These are phyloP conservation scores for Sisymbrium altissimum DNA, from an alignment of 345 rosid species.

Conservation along the genomic window DNA sequence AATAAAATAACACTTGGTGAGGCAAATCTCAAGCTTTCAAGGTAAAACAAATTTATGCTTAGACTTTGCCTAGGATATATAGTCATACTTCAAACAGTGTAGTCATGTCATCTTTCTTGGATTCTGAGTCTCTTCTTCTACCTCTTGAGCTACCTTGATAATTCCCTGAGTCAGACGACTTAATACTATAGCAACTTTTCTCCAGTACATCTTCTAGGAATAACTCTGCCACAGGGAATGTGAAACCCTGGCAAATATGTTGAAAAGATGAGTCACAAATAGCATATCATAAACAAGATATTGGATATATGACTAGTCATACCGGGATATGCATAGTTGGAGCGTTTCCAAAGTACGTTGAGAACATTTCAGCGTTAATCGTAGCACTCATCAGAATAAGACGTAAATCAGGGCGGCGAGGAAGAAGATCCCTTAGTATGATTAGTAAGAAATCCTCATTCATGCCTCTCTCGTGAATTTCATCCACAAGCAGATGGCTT, in stretches of 20 bases:
- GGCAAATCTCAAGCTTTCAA: background rate
- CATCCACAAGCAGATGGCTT: conserved; percentile 95
- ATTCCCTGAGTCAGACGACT: conserved; percentile 58
- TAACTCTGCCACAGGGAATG: conserved; percentile 82
- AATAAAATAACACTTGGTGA: conserved; percentile 16
- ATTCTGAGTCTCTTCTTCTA: conserved; percentile 68
- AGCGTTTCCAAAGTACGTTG: conserved; percentile 73
- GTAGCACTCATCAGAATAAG: conserved; percentile 95
- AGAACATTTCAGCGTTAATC: conserved; percentile 88
- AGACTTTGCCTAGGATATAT: background rate
- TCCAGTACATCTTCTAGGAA: conserved; percentile 87
- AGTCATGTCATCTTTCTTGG: conserved; percentile 65
- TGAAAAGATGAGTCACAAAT: background rate
- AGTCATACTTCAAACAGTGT: conserved; percentile 71
- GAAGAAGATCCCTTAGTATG: conserved; percentile 87
- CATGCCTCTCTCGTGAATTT: conserved; percentile 98
- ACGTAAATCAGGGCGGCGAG: conserved; percentile 81
- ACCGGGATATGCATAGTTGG: conserved; percentile 86
- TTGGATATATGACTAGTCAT: conserved; percentile 19
- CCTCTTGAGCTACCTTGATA: conserved; percentile 72
- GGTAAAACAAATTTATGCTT: background rate
- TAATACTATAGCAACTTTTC: conserved; percentile 62
- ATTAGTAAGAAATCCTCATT: conserved; percentile 90
- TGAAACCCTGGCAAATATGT: conserved; percentile 61
- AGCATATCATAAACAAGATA: background rate